phyloP scores from a whole-genome alignment of 2,329 filamentous ascomycete genomes.

The Penicillium hordei region DNA sequence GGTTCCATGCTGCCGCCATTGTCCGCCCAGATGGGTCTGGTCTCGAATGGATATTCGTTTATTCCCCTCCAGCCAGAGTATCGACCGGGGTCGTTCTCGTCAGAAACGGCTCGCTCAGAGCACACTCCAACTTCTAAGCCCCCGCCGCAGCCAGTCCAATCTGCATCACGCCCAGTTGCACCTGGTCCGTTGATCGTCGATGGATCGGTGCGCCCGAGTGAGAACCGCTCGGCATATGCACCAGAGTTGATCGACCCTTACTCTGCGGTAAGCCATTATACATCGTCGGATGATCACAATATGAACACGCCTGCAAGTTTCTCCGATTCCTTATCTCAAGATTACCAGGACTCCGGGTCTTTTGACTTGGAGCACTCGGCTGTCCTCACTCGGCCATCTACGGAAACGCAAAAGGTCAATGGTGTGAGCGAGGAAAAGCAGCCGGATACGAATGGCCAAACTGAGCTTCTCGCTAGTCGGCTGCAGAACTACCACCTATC shows the following conservation, averaged over 20 bases:
- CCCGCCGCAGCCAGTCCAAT: constrained; percentile 20
- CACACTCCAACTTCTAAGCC: constrained; percentile 23
- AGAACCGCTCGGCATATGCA: constrained; percentile 34
- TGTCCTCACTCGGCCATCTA: constrained; percentile 28
- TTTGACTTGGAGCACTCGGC: constrained; percentile 38
- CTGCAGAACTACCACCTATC: constrained; percentile 41
- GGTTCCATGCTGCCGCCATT: constrained; percentile 40
- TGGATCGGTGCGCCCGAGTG: constrained; percentile 45
- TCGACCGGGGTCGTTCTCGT: constrained; percentile 26
- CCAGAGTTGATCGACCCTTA: constrained; percentile 40
- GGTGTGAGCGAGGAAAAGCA: constrained; percentile 13
- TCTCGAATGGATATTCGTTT: constrained; percentile 40
- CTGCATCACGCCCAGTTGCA: constrained; percentile 28
- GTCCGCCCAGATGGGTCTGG: constrained; percentile 39
- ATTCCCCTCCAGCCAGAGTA: constrained; percentile 37
- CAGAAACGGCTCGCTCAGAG: constrained; percentile 30
- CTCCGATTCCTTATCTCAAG: constrained; percentile 42
- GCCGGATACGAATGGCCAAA: constrained; percentile 30
- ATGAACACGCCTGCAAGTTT: constrained; percentile 40
- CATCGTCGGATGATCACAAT: constrained; percentile 42
- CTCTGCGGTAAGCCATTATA: constrained; percentile 39
- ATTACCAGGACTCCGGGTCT: constrained; percentile 38
- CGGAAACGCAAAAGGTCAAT: constrained; percentile 25
- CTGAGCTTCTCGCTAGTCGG: constrained; percentile 38
- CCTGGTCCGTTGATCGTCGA: constrained; percentile 49